Percentiles rank a stretch among this genome's conserved stretches.
Evolutionary conservation across 148 eudicot species (phyloP).

Genomic region (Limonium bicolor): DNA sequence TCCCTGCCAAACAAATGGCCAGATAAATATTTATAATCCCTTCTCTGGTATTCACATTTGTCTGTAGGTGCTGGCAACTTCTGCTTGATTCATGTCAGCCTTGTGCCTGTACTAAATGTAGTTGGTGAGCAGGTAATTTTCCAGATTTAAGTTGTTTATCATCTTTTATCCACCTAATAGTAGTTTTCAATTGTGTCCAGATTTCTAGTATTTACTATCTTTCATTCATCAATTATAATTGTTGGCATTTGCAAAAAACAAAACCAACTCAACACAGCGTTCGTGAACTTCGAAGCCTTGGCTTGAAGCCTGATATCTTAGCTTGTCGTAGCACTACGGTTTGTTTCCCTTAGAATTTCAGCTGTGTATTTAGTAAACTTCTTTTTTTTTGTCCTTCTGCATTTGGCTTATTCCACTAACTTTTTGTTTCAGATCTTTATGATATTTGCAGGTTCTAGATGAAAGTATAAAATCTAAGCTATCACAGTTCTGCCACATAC

Average conservation of each 20-base stretch:
- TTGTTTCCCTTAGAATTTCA: background rate
- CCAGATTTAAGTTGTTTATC: background rate
- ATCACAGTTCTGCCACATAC: constrained; percentile 88
- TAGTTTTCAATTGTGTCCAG: too few species aligned
- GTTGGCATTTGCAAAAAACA: constrained; percentile 70
- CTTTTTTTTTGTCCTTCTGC: background rate
- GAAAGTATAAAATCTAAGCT: constrained; percentile 66
- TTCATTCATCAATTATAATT: too few species aligned
- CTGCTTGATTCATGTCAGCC: constrained; percentile 93
- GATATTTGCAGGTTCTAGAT: constrained; percentile 52
- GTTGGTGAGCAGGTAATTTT: constrained; percentile 89
- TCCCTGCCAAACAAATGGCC: too few species aligned
- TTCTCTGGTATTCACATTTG: too few species aligned
- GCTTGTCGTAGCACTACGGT: constrained; percentile 95
- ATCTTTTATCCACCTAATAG: background rate
- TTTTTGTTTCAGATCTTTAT: constrained; percentile 4
- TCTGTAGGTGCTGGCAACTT: constrained; percentile 90
- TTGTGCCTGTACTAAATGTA: constrained; percentile 82
- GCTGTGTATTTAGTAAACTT: background rate
- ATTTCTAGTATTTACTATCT: too few species aligned
- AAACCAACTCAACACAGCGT: constrained; percentile 99
- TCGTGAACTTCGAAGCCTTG: constrained; percentile 76
- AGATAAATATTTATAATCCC: too few species aligned
- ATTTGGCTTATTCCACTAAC: background rate
- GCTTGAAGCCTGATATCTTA: constrained; percentile 70